These are phyloP conservation scores for Suillus brevipes DNA, from an alignment of 768 basidiomycete genomes.

Conservation along the genomic window DNA sequence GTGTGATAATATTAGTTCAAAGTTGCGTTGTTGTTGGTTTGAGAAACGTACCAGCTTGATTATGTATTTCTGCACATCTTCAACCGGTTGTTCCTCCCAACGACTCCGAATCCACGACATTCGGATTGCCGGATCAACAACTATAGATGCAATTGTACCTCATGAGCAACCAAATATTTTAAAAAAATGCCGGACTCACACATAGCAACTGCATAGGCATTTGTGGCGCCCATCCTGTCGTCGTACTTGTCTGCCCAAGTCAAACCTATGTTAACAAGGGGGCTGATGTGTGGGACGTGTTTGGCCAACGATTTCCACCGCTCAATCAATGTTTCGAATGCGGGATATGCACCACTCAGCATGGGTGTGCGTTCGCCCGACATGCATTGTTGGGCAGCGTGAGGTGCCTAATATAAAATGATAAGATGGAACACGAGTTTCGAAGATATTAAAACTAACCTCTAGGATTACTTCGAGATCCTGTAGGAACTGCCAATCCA, in stretches of 20 bases:
- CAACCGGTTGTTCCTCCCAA: not conserved
- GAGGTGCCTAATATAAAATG: constrained; percentile 1
- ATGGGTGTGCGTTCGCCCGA: not conserved
- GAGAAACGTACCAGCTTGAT: not conserved
- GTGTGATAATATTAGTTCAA: not conserved
- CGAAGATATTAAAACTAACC: constrained; percentile 1
- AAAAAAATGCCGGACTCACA: not conserved
- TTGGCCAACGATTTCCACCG: constrained; percentile 1
- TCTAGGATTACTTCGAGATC: constrained; percentile 8
- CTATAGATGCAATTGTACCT: not conserved
- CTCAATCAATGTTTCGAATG: constrained; percentile 2
- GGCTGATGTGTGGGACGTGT: not conserved
- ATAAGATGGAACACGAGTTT: not conserved
- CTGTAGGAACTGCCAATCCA: constrained; percentile 6
- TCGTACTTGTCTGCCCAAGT: constrained; percentile 1
- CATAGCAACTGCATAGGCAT: not conserved
- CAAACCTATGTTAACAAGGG: constrained; percentile 1
- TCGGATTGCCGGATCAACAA: not conserved
- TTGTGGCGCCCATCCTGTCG: not conserved
- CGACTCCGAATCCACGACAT: not conserved
- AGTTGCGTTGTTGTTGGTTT: not conserved
- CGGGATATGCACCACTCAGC: constrained; percentile 2
- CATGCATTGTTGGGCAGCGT: constrained; percentile 4
- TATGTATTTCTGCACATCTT: not conserved
- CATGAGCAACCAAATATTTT: not conserved